These are phyloP conservation scores for Chaetomium globosum DNA, from an alignment of 2,329 filamentous ascomycete genomes.

Conservation along the genomic window DNA sequence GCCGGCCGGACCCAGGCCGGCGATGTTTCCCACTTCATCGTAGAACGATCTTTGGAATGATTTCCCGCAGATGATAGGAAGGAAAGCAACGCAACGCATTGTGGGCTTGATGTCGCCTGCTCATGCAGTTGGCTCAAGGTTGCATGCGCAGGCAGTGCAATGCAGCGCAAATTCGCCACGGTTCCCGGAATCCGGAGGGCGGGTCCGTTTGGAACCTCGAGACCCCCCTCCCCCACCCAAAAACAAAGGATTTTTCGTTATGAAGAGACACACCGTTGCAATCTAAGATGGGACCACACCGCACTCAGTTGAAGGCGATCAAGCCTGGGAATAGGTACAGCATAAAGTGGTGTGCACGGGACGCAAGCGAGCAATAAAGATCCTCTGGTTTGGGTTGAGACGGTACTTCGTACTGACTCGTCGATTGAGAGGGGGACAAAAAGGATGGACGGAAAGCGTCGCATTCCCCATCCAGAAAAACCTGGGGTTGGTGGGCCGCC, in stretches of 20 bases:
- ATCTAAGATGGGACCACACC: not conserved
- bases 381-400: not conserved
- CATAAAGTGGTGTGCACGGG: not conserved
- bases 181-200: not conserved
- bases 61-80: not conserved
- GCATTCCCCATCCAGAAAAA: constrained; percentile 3
- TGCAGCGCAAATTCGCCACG: not conserved
- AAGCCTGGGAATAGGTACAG: not conserved
- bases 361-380: not conserved
- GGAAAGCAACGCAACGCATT: constrained; percentile 1
- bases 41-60: constrained; percentile 1
- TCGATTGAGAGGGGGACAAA: not conserved
- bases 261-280: constrained; percentile 3
- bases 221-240: not conserved
- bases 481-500: constrained; percentile 17
- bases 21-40: constrained; percentile 1
- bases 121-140: constrained; percentile 1
- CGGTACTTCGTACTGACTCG: not conserved
- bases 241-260: not conserved
- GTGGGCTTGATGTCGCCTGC: constrained; percentile 1
- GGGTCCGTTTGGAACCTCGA: constrained; percentile 6
- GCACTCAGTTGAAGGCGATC: not conserved
- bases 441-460: too few relatives aligned
- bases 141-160: not conserved
- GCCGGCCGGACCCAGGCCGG: constrained; percentile 2